These are phyloP conservation scores for Populus hybrid DNA, from an alignment of 441 rosid genomes.

Conservation along the genomic window DNA sequence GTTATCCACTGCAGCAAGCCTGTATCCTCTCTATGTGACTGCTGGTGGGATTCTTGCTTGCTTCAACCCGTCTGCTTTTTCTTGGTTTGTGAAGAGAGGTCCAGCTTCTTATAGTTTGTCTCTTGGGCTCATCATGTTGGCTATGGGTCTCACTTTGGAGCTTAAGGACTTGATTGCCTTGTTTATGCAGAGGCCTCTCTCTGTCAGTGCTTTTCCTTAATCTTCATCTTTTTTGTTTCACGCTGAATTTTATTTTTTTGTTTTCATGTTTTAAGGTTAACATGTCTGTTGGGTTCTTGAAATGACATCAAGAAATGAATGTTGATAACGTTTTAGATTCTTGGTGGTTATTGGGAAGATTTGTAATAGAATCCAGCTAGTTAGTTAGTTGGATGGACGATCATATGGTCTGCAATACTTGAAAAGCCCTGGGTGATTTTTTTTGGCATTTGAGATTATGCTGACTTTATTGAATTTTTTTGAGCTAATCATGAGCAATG, in stretches of 20 bases:
- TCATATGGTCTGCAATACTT: background rate
- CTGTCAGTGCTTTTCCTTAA: constrained; percentile 36
- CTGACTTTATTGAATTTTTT: background rate
- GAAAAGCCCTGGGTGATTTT: background rate
- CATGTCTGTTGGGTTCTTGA: background rate
- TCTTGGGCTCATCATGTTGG: constrained; percentile 58
- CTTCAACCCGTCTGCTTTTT: constrained; percentile 51
- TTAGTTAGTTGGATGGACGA: background rate
- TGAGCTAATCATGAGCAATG: background rate
- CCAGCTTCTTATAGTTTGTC: constrained; percentile 53
- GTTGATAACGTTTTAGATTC: background rate
- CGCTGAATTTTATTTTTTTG: background rate
- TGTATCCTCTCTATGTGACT: constrained; percentile 63
- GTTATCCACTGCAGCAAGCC: constrained; percentile 51
- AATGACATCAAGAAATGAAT: constrained; percentile 6
- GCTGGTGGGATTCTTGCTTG: constrained; percentile 55
- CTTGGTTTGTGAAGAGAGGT: constrained; percentile 49
- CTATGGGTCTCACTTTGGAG: constrained; percentile 70
- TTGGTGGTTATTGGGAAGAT: background rate
- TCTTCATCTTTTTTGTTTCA: background rate
- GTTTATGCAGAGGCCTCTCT: constrained; percentile 48
- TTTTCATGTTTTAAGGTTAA: background rate
- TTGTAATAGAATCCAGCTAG: background rate
- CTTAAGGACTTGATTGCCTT: constrained; percentile 51
- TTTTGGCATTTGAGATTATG: background rate